Conservation (phyloP, 345 rosid species). For the Populus nigra region DNA sequence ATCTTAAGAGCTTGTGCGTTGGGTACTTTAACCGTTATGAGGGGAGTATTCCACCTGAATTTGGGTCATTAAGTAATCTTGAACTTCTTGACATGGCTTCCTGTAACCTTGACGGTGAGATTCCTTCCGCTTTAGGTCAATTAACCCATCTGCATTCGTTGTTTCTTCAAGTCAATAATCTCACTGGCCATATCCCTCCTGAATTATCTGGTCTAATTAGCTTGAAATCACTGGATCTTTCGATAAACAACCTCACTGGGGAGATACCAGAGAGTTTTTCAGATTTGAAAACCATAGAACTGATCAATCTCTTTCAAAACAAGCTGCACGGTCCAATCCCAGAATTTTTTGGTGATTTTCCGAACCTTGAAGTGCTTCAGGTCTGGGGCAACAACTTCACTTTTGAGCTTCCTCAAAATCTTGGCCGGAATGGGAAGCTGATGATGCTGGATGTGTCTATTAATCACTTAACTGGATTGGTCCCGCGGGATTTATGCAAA, state of each 20-base stretch:
- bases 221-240: slow-evolving; percentile 73
- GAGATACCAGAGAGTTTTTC: slow-evolving; percentile 67
- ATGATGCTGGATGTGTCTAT: slow-evolving; percentile 52
- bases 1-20: slow-evolving; percentile 46
- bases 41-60: slow-evolving; percentile 73
- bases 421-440: slow-evolving; percentile 70
- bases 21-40: slow-evolving; percentile 60
- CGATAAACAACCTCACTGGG: slow-evolving; percentile 59
- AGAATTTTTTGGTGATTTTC: slow-evolving; percentile 58
- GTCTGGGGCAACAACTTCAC: slow-evolving; percentile 86
- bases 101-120: slow-evolving; percentile 69
- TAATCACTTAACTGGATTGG: slow-evolving; percentile 69
- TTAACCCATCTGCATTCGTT: slow-evolving; percentile 52
- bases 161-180: slow-evolving; percentile 71
- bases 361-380: slow-evolving; percentile 57
- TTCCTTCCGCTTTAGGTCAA: slow-evolving; percentile 59
- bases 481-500: slow-evolving; percentile 66
- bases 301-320: slow-evolving; percentile 64
- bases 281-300: slow-evolving; percentile 42
- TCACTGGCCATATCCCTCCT: slow-evolving; percentile 68
- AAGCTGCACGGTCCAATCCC: slow-evolving; percentile 67
- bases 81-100: slow-evolving; percentile 57
- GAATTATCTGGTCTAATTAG: slow-evolving; percentile 61
- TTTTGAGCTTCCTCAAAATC: slow-evolving; percentile 51
- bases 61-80: slow-evolving; percentile 59